Evolutionary conservation across 192 early-diverging fungal genomes (phyloP), one percentile per base, ranked within the genome.

Genomic region (Gaertneriomyces sp.): DNA sequence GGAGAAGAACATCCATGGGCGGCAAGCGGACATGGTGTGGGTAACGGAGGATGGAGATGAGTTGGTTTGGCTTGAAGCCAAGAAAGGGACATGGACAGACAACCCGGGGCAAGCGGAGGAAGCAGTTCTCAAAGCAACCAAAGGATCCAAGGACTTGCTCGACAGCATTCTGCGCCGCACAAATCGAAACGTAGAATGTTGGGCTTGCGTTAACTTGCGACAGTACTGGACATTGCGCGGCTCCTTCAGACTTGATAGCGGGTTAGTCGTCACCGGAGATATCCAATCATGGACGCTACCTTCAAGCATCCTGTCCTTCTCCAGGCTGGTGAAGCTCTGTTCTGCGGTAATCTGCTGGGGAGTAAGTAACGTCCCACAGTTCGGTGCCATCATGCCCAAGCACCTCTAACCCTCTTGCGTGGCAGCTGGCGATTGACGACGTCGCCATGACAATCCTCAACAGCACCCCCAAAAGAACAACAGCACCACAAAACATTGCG

Each of bases 51-150:
- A 9, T 14, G 54, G 54, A 9, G 9, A 9, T 9, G 10, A 9
- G 12, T 19, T 55, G 19, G 54, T 55, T 9, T 55, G 54, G 54
- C 8, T 9, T 9, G 54, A 55, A 19, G 54, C 54, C 11, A 55
- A 55, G 54, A 55, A 55, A 55, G 54, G 54, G 54, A 14, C 54
- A 20, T 55, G 54, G 54, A 20, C 54, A 9, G 54, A 9, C 9
- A 20, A 55, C 20, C 54, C 54, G 8, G 20, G 20, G 19, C 10
- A 55, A 55, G 54, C 54, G 11, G 54, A 55, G 9, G 11, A 20
- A 19, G 54, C 54, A 8, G 19, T 9, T 9, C 54, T 55, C 12
- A 55, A 55, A 19, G 54, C 20, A 8, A 20, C 20, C 10, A 55
- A 55, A 19, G 54, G 54, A 10, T 9, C 20, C 54, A 55, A 55